Percentiles rank a stretch among this genome's conserved stretches.
Evolutionary conservation across 1,139 yeast genomes (phyloP).

Genomic region (Geotrichum restrictum): DNA sequence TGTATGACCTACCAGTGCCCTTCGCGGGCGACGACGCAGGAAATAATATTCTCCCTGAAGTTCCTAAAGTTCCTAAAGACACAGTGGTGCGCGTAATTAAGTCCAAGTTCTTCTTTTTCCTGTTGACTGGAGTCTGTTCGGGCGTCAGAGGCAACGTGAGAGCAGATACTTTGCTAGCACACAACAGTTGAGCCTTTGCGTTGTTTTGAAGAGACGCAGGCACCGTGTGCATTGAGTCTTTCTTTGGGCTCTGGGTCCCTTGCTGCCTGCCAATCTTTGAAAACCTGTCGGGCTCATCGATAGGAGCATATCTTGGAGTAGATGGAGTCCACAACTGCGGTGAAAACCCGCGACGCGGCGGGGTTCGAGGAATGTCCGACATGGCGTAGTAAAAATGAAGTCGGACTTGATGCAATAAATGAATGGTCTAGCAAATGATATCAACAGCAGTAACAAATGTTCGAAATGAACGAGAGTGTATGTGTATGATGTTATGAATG

Average conservation of each 20-base stretch:
- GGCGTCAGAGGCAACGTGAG: conserved; percentile 22
- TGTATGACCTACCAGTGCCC: conserved; percentile 21
- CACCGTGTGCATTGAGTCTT: not conserved
- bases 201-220: not conserved
- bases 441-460: not conserved
- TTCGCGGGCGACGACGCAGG: conserved; percentile 19
- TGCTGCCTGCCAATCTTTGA: conserved; percentile 5
- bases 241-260: not conserved
- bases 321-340: conserved; percentile 34
- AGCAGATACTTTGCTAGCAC: not conserved
- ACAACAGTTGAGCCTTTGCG: not conserved
- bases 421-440: not conserved
- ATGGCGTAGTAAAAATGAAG: not conserved
- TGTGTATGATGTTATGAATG: conserved; percentile 1
- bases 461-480: not conserved
- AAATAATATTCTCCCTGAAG: conserved; percentile 18
- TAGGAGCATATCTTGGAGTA: conserved; percentile 39
- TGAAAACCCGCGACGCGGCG: conserved; percentile 29
- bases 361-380: conserved; percentile 31
- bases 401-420: not conserved
- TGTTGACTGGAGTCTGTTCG: conserved; percentile 22
- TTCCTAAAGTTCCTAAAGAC: not conserved
- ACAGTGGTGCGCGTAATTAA: conserved; percentile 10
- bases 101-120: conserved; percentile 18
- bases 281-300: conserved; percentile 35